A percentile compares a stretch with the other conserved stretches of the same genome.
These are phyloP conservation scores for Pythium rishiriense DNA, from an alignment of 352 stramenopile species.

Conservation along the genomic window DNA sequence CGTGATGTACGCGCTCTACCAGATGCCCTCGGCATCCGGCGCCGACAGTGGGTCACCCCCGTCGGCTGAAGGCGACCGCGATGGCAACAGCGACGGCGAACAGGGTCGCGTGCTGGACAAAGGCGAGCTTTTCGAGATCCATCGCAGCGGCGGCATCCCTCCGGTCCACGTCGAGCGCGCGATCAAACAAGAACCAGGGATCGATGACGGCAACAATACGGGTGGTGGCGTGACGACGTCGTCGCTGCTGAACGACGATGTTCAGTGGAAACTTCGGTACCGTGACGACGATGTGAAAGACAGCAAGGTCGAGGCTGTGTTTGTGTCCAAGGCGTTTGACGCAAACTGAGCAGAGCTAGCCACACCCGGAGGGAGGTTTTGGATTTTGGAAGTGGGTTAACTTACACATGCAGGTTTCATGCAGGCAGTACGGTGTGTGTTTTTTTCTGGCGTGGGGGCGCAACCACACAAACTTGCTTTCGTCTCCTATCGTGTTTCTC, in stretches of 20 bases:
- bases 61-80: slow-evolving; percentile 1
- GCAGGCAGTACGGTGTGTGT: neutral
- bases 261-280: slow-evolving; percentile 33
- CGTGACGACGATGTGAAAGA: slow-evolving; percentile 12
- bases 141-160: slow-evolving; percentile 30
- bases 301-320: neutral
- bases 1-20: slow-evolving; percentile 70
- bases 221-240: slow-evolving; percentile 9
- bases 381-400: slow-evolving; percentile 11
- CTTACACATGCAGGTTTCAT: slow-evolving; percentile 13
- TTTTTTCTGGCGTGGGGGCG: neutral
- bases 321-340: neutral
- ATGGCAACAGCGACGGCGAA: slow-evolving; percentile 11
- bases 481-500: no score
- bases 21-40: slow-evolving; percentile 30
- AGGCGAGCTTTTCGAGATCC: slow-evolving; percentile 27
- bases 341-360: neutral
- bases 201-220: neutral
- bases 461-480: no score
- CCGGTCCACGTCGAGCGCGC: slow-evolving; percentile 36
- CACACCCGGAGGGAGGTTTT: neutral
- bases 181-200: slow-evolving; percentile 40
- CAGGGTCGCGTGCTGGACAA: slow-evolving; percentile 22
- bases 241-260: slow-evolving; percentile 31
- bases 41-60: neutral